These are phyloP conservation scores for Carex pumila DNA, from an alignment of 176 grass and related monocot species.

Conservation along the genomic window DNA sequence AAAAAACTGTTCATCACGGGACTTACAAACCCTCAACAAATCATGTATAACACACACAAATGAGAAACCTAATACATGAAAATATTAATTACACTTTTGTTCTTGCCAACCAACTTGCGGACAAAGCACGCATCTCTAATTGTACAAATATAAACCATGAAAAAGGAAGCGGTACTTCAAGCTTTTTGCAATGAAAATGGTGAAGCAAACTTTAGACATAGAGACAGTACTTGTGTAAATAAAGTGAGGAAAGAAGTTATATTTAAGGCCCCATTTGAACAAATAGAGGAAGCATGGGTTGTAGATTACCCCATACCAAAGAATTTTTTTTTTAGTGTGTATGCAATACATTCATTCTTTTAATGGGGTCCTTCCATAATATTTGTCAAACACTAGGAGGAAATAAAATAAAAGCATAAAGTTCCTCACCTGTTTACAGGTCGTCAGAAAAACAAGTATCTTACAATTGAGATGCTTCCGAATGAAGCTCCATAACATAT, in stretches of 20 bases:
- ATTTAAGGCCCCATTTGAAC: neutral
- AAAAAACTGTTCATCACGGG: neutral
- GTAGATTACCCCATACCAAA: neutral
- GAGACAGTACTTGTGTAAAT: neutral
- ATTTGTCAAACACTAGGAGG: neutral
- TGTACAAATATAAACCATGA: neutral
- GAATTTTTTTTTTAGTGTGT: neutral
- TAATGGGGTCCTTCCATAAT: neutral
- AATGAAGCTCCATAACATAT: constrained; percentile 96
- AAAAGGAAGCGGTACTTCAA: neutral
- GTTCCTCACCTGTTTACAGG: constrained; percentile 67
- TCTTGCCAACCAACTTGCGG: neutral
- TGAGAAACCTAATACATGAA: neutral
- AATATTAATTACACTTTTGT: neutral
- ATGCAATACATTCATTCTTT: neutral
- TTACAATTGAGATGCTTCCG: constrained; percentile 70
- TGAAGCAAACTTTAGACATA: neutral
- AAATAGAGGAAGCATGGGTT: neutral
- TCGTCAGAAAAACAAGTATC: constrained; percentile 84
- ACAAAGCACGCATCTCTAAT: neutral
- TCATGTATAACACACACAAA: neutral
- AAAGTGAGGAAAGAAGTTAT: neutral
- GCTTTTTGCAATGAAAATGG: neutral
- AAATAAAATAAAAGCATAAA: constrained; percentile 16
- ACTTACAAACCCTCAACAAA: neutral